Conservation (phyloP, 1,284 basidiomycete genomes). For the Phlebopus sp. region DNA sequence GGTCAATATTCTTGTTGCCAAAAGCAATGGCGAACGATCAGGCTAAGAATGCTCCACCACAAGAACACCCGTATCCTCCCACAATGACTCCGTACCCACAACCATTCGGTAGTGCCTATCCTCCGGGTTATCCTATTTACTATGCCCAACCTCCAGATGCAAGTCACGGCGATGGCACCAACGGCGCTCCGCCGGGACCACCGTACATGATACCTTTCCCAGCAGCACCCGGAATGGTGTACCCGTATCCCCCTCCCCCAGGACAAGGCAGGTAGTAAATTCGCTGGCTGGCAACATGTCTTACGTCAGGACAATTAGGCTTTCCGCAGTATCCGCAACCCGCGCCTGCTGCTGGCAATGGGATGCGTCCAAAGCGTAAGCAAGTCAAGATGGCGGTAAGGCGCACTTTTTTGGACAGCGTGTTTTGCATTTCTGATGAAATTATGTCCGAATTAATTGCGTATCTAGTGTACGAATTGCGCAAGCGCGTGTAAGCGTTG, state of each 20-base stretch:
- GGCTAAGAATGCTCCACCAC: slow-evolving; percentile 28
- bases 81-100: slow-evolving; percentile 30
- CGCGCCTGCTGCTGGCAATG: slow-evolving; percentile 23
- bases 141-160: slow-evolving; percentile 31
- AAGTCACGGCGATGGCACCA: slow-evolving; percentile 41
- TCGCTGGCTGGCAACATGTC: slow-evolving; percentile 3
- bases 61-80: slow-evolving; percentile 30
- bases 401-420: neutral
- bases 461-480: slow-evolving; percentile 73
- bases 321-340: slow-evolving; percentile 31
- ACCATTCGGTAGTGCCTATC: slow-evolving; percentile 28
- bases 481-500: slow-evolving; percentile 85
- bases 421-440: slow-evolving; percentile 3
- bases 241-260: slow-evolving; percentile 46
- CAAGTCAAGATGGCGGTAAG: slow-evolving; percentile 88
- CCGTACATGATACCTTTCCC: slow-evolving; percentile 52
- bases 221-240: slow-evolving; percentile 60
- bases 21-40: slow-evolving; percentile 31
- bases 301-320: slow-evolving; percentile 33
- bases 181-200: slow-evolving; percentile 43
- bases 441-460: slow-evolving; percentile 7
- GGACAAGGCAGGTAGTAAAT: slow-evolving; percentile 41
- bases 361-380: slow-evolving; percentile 63
- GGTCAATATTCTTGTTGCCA: slow-evolving; percentile 28
- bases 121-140: slow-evolving; percentile 33